These are phyloP conservation scores for Ascochyta lentis DNA, from an alignment of 2,329 filamentous ascomycete genomes.

Conservation along the genomic window DNA sequence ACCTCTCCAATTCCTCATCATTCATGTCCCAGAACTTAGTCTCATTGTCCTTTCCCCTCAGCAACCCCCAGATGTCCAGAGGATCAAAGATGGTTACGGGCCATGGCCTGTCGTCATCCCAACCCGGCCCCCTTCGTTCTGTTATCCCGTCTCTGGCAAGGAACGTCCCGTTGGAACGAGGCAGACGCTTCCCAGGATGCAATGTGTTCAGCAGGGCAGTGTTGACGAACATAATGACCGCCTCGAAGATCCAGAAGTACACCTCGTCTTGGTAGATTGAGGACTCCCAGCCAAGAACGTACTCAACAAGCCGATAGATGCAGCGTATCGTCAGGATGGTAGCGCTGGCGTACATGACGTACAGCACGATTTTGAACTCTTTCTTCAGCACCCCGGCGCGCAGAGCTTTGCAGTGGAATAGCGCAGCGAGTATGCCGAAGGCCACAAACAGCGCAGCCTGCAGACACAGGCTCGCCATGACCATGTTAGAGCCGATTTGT, in stretches of 20 bases:
- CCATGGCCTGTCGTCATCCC: conserved; percentile 55
- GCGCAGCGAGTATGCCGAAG: conserved; percentile 56
- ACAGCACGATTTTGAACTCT: conserved; percentile 54
- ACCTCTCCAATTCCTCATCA: conserved; percentile 38
- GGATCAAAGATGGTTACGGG: conserved; percentile 50
- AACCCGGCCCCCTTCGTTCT: conserved; percentile 59
- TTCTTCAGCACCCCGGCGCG: conserved; percentile 49
- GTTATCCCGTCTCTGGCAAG: conserved; percentile 60
- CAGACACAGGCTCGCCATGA: conserved; percentile 59
- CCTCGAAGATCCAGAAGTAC: conserved; percentile 64
- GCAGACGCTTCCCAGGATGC: conserved; percentile 59
- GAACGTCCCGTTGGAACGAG: conserved; percentile 58
- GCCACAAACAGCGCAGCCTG: conserved; percentile 58
- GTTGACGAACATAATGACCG: conserved; percentile 59
- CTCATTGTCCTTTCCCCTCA: conserved; percentile 42
- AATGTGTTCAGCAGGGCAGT: conserved; percentile 59
- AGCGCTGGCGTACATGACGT: conserved; percentile 58
- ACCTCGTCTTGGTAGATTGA: conserved; percentile 54
- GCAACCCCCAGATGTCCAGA: conserved; percentile 44
- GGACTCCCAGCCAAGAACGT: conserved; percentile 50
- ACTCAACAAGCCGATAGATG: conserved; percentile 62
- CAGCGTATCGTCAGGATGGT: conserved; percentile 57
- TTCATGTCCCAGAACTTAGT: conserved; percentile 49
- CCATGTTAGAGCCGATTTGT: conserved; percentile 53
- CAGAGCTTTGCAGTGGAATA: conserved; percentile 56